phyloP scores from a whole-genome alignment of 2,329 filamentous ascomycete genomes.

The Ilyonectria destructans region DNA sequence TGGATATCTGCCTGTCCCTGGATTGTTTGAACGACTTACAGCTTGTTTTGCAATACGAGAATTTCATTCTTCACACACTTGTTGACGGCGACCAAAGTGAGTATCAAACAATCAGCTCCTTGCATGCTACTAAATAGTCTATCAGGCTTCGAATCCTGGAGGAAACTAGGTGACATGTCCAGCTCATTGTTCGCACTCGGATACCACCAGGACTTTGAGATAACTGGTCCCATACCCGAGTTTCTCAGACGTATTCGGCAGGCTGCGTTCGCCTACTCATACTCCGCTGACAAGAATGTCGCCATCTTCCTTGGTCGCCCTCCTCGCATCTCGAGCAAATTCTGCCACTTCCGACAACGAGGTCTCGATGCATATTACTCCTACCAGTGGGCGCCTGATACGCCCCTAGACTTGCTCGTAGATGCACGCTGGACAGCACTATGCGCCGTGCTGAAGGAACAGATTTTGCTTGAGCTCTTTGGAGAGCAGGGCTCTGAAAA shows the following conservation, averaged over 20 bases:
- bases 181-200: slow-evolving; percentile 64
- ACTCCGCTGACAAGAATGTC: slow-evolving; percentile 63
- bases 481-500: background rate
- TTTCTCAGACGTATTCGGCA: slow-evolving; percentile 60
- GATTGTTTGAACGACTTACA: slow-evolving; percentile 61
- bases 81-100: slow-evolving; percentile 62
- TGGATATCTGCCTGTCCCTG: slow-evolving; percentile 45
- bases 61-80: slow-evolving; percentile 61
- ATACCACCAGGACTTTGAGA: slow-evolving; percentile 56
- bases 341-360: slow-evolving; percentile 54
- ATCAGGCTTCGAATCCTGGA: slow-evolving; percentile 63
- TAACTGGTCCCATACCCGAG: slow-evolving; percentile 45
- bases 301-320: slow-evolving; percentile 66
- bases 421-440: slow-evolving; percentile 27
- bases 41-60: slow-evolving; percentile 62
- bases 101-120: slow-evolving; percentile 16
- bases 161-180: slow-evolving; percentile 62
- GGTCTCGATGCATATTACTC: background rate
- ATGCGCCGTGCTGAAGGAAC: slow-evolving; percentile 33
- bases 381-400: slow-evolving; percentile 7
- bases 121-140: background rate
- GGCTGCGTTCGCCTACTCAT: slow-evolving; percentile 59
- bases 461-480: slow-evolving; percentile 28
- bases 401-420: background rate
- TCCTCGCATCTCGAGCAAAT: slow-evolving; percentile 60